Conservation (phyloP, 2,329 filamentous ascomycete species). For the Xylaria sp. region DNA sequence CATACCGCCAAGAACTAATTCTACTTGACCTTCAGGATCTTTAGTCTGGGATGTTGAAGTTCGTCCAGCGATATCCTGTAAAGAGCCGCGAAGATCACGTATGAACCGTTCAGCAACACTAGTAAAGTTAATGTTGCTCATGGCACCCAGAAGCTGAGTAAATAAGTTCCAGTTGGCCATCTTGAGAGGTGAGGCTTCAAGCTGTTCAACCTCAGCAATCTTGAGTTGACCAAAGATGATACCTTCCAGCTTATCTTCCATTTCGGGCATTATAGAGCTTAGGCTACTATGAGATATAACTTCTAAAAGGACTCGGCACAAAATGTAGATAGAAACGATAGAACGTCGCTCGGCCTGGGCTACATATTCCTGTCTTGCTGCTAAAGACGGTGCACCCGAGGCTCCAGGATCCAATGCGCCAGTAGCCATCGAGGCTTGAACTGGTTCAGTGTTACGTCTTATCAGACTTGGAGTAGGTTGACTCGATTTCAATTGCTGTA, state of each 20-base stretch:
- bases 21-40: slow-evolving; percentile 83
- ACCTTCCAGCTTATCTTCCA: slow-evolving; percentile 92
- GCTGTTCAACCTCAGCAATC: slow-evolving; percentile 83
- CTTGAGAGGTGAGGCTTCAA: slow-evolving; percentile 81
- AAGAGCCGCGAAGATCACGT: slow-evolving; percentile 79
- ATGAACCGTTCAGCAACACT: slow-evolving; percentile 87
- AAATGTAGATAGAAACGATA: slow-evolving; percentile 93
- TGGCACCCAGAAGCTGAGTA: slow-evolving; percentile 90
- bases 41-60: slow-evolving; percentile 68
- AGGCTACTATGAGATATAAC: slow-evolving; percentile 92
- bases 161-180: slow-evolving; percentile 97
- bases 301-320: slow-evolving; percentile 92
- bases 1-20: slow-evolving; percentile 91
- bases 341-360: slow-evolving; percentile 87
- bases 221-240: slow-evolving; percentile 98
- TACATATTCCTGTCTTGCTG: slow-evolving; percentile 75
- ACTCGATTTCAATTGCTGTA: slow-evolving; percentile 63
- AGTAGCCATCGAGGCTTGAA: slow-evolving; percentile 58
- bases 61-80: slow-evolving; percentile 80
- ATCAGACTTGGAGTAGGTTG: slow-evolving; percentile 62
- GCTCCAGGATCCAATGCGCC: slow-evolving; percentile 47
- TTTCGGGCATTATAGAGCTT: slow-evolving; percentile 84
- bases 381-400: slow-evolving; percentile 55
- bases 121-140: slow-evolving; percentile 92
- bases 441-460: slow-evolving; percentile 80